Evolutionary conservation across 257 asterid genomes (phyloP).

Genomic region (Ilex asprella): DNA sequence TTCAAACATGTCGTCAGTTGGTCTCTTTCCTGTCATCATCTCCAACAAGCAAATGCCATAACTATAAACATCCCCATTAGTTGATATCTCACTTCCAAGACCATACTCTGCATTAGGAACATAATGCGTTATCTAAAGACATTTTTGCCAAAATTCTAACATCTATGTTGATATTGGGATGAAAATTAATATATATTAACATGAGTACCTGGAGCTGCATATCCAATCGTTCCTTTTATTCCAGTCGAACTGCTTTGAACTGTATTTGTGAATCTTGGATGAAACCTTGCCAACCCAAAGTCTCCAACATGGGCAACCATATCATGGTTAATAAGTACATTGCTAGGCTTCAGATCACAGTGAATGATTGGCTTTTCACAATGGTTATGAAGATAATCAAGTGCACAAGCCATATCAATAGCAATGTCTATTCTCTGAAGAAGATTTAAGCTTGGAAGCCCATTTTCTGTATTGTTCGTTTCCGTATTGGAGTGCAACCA

Average conservation of each 20-base stretch:
- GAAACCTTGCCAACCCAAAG: no score
- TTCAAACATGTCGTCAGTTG: background rate
- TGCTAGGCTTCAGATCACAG: background rate
- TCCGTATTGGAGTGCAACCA: no score
- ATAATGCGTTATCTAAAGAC: background rate
- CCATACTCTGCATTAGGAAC: background rate
- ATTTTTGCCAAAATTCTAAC: background rate
- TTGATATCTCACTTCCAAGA: background rate
- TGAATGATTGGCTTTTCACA: background rate
- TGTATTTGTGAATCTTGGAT: no score
- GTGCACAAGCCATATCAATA: background rate
- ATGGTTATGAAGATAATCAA: background rate
- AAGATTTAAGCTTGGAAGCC: no score
- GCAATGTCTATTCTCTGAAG: background rate
- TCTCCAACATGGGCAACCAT: no score
- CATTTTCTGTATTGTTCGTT: no score
- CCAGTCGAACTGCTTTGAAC: no score
- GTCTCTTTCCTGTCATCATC: constrained; percentile 1
- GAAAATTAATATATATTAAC: background rate
- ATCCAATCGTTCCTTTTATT: background rate
- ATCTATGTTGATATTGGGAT: background rate
- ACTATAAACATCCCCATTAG: background rate
- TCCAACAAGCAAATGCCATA: background rate
- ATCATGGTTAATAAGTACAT: no score
- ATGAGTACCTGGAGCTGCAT: background rate